Conservation (phyloP, 441 rosid species). For the Arabidopsis hybrid region DNA sequence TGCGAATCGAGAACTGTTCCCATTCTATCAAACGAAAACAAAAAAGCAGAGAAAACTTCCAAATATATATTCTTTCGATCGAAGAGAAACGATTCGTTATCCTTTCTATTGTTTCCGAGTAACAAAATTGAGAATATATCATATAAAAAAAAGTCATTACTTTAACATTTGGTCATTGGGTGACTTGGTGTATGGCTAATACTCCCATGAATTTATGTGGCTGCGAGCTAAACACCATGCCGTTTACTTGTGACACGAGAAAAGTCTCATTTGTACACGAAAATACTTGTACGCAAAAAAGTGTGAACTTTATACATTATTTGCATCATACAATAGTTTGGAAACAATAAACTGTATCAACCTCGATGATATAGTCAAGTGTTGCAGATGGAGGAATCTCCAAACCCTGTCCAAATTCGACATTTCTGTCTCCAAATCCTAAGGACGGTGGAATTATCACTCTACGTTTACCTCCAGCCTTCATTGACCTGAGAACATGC, state of each 20-base stretch:
- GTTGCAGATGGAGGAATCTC: slow-evolving; percentile 75
- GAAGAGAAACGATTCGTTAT: slow-evolving; percentile 39
- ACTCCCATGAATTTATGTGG: slow-evolving; percentile 32
- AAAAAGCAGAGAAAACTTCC: not conserved
- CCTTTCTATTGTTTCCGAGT: slow-evolving; percentile 18
- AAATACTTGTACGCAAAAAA: not conserved
- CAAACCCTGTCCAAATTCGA: slow-evolving; percentile 64
- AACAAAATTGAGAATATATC: not conserved
- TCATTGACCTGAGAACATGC: slow-evolving; percentile 69
- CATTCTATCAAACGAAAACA: slow-evolving; percentile 46
- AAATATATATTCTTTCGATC: not conserved
- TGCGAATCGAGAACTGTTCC: slow-evolving; percentile 80
- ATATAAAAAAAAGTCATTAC: slow-evolving; percentile 9
- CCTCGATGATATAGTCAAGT: slow-evolving; percentile 72
- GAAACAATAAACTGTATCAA: slow-evolving; percentile 81
- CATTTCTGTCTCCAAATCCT: slow-evolving; percentile 77
- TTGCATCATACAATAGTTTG: slow-evolving; percentile 52
- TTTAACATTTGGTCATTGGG: slow-evolving; percentile 8
- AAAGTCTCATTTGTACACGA: slow-evolving; percentile 3
- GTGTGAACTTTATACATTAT: slow-evolving; percentile 10
- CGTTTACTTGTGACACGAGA: slow-evolving; percentile 20
- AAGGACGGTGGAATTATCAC: slow-evolving; percentile 73
- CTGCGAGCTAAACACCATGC: slow-evolving; percentile 38
- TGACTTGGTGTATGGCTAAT: slow-evolving; percentile 16
- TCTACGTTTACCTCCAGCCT: slow-evolving; percentile 85